Evolutionary conservation across 2,329 filamentous ascomycete genomes (phyloP), one percentile per base, ranked within the genome.

Genomic region (Juglanconis oblonga): DNA sequence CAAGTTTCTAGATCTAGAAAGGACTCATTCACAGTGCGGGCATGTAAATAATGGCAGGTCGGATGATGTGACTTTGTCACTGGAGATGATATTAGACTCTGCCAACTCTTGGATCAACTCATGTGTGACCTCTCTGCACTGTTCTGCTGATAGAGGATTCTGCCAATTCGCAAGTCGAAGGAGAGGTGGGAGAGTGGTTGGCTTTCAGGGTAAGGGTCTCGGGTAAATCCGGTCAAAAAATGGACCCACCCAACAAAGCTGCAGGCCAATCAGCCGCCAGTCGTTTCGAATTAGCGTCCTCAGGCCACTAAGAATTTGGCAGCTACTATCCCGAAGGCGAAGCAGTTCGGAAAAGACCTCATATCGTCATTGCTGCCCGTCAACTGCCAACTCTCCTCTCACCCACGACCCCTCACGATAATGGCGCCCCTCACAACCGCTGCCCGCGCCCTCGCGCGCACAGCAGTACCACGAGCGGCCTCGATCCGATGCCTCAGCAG

Each of bases 381-480:
- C 65, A 49, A 57, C 69, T 66, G 63, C 62, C 50, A 42, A n/a
- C 31, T 29, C 29, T 9, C 10, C 17, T 40, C 48, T 38, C 17
- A 10, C 32, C 51, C 33, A 10, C 24, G 38, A 61, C 48, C 17
- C 61, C 65, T 63, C 58, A 64, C 65, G 73, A 75, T 74, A 71
- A 90, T 90, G 87, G 86, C 87, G 76, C 80, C 86, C 74, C 84
- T 92, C 76, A 71, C 86, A 72, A 82, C 83, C 74, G 83, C 86
- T 73, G 86, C 89, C 74, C 86, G 86, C 77, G 80, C 85, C 72
- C 82, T 90, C 74, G 81, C 90, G 81, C 88, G 88, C 77, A 69
- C 72, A 59, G 66, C 70, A 49, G 54, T 55, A 33, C 49, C 65
- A 77, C 77, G 69, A 76, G 74, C 52, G 31, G 69, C 74, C 72